phyloP scores from a whole-genome alignment of 164 flowering plant genomes.

The Vitis amurensis region DNA sequence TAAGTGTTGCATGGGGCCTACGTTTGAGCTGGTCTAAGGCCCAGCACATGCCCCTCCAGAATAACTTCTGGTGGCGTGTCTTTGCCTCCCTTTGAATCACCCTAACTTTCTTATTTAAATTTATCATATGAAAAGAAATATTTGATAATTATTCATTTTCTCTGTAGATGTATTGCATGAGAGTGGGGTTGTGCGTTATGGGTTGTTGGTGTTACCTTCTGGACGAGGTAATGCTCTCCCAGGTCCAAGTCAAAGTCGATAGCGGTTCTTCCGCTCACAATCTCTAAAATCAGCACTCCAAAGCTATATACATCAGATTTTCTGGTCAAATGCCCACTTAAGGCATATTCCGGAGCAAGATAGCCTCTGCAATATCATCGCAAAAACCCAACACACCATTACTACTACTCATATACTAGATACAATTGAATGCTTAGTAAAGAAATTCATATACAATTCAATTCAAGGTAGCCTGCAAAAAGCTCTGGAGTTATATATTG shows the following conservation, averaged over 20 bases:
- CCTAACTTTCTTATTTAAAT: background rate
- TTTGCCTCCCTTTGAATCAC: background rate
- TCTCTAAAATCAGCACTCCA: conserved; percentile 26
- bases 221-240: conserved; percentile 25
- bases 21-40: too few relatives aligned
- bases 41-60: too few relatives aligned
- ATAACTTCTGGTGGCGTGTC: too few relatives aligned
- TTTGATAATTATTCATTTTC: background rate
- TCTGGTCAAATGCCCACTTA: conserved; percentile 22
- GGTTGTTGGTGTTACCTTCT: conserved; percentile 11
- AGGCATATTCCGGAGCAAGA: conserved; percentile 33
- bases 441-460: too few relatives aligned
- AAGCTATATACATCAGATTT: conserved; percentile 33
- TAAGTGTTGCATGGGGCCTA: too few relatives aligned
- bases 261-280: conserved; percentile 21
- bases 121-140: background rate
- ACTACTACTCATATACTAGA: too few relatives aligned
- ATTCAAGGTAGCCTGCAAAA: too few relatives aligned
- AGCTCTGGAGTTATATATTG: too few relatives aligned
- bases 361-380: conserved; percentile 18
- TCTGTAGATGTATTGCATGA: too few relatives aligned
- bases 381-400: background rate
- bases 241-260: conserved; percentile 14
- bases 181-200: too few relatives aligned
- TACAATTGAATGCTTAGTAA: too few relatives aligned